phyloP scores from a whole-genome alignment of 148 eudicot genomes.

The Vaccinium myrtillus region DNA sequence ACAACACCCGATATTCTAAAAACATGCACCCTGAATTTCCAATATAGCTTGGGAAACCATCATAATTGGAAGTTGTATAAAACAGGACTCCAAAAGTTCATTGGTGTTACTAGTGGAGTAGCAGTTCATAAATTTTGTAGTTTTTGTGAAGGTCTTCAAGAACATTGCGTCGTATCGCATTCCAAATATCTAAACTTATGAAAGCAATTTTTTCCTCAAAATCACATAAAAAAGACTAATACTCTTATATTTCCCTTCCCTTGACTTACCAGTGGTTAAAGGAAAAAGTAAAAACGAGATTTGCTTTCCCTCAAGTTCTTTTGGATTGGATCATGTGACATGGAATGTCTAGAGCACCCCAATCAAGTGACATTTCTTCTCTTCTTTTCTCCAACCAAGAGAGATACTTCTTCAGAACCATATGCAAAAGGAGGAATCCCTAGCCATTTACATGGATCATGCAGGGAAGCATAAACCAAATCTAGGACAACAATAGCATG shows the following conservation, averaged over 20 bases:
- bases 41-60: background rate
- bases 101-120: background rate
- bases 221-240: background rate
- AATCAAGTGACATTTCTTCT: background rate
- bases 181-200: background rate
- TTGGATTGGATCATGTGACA: background rate
- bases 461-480: background rate
- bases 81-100: background rate
- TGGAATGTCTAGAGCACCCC: background rate
- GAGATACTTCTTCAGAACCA: background rate
- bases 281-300: background rate
- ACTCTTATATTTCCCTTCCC: background rate
- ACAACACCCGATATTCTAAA: background rate
- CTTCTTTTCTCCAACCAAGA: slow-evolving; percentile 1
- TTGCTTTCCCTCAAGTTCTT: background rate
- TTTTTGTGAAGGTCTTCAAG: background rate
- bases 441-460: background rate
- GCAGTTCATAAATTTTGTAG: background rate
- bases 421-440: background rate
- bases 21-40: background rate
- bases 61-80: background rate
- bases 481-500: background rate
- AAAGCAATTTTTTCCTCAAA: slow-evolving; percentile 5
- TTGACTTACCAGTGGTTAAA: background rate
- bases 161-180: background rate